Base-by-base conservation (phyloP, 768 basidiomycete species). In the Rhodosporidiobolus odoratus region DNA sequence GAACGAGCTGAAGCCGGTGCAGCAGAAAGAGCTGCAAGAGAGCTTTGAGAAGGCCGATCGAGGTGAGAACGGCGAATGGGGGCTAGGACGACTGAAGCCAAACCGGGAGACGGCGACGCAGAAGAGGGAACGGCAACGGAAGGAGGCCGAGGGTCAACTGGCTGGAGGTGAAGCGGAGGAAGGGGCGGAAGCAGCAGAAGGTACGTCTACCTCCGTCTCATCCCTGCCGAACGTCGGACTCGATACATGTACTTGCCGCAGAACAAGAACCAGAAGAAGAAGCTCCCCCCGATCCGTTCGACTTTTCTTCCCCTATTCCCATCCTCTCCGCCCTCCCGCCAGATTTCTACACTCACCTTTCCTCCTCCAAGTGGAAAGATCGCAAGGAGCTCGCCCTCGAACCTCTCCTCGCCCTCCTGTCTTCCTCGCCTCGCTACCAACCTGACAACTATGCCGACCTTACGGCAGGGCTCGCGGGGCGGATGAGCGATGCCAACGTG, bases 291-390 rank as follows among this genome's bases (percentile, higher is more conserved):
- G 92, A 97, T 82, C 90, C 91, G 25, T 86, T 87, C 61, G 84
- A 85, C 62, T 84, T 92, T 72, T 86, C 89, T 5, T 91, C 95
- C 76, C 87, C 88, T 21, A 86, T 91, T 48, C 85, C 93, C 77
- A 86, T 96, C 65, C 82, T 88, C 30, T 79, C 86, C 4, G 88
- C 88, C 73, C 83, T 97, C 52, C 89, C 96, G 0, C 78, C 85
- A 4, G 87, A 87, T 65, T 83, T 97, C 69, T 86, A 90, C 67
- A 82, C 87, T 4, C 82, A 84, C 60, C 83, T 99, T 59, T 85
- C 87, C 32, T 98, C 96, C 7, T 87, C 91, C 0, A 97, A 98
- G 80, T 99, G 96, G 96, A 98, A 99, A 78, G 96, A 99, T 74
- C 86, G 92, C 48, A 93, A 97, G 77, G 90, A 94, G 76, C 80